These are phyloP conservation scores for Nigrospora osmanthi DNA, from an alignment of 2,329 filamentous ascomycete genomes.

Conservation along the genomic window DNA sequence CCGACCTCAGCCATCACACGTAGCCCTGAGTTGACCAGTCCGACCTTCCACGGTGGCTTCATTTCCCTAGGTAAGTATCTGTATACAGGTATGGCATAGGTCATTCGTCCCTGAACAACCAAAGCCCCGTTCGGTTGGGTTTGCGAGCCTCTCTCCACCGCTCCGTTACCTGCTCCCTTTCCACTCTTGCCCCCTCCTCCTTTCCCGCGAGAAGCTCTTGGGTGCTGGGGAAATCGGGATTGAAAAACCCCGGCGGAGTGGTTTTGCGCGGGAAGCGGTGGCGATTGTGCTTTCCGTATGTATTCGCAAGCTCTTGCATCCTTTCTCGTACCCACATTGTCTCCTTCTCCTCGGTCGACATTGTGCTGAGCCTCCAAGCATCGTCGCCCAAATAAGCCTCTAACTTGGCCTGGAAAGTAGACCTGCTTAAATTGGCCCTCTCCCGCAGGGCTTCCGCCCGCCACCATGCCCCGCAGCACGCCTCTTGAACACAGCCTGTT, in stretches of 20 bases:
- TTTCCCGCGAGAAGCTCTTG: conserved; percentile 67
- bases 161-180: conserved; percentile 59
- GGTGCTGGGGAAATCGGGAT: conserved; percentile 79
- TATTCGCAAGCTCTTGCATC: conserved; percentile 63
- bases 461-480: conserved; percentile 71
- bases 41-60: no score
- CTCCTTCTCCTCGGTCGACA: conserved; percentile 53
- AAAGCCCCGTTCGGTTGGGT: conserved; percentile 53
- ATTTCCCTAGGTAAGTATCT: no score
- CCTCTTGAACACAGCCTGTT: conserved; percentile 63
- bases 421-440: conserved; percentile 24
- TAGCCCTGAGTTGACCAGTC: no score
- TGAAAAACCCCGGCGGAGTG: conserved; percentile 86
- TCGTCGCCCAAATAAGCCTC: conserved; percentile 51
- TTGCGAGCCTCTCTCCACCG: conserved; percentile 77
- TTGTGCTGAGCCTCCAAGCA: conserved; percentile 48
- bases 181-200: conserved; percentile 54
- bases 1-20: no score
- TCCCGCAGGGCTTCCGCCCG: conserved; percentile 54
- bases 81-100: no score
- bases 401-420: conserved; percentile 30
- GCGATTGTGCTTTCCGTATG: conserved; percentile 64
- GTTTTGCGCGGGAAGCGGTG: conserved; percentile 62
- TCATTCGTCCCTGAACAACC: conserved; percentile 73
- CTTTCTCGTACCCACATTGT: conserved; percentile 69